Evolutionary conservation across 176 grass and related monocot species (phyloP), one percentile per base, ranked within the genome.

Genomic region (Aegilops umbellulata): DNA sequence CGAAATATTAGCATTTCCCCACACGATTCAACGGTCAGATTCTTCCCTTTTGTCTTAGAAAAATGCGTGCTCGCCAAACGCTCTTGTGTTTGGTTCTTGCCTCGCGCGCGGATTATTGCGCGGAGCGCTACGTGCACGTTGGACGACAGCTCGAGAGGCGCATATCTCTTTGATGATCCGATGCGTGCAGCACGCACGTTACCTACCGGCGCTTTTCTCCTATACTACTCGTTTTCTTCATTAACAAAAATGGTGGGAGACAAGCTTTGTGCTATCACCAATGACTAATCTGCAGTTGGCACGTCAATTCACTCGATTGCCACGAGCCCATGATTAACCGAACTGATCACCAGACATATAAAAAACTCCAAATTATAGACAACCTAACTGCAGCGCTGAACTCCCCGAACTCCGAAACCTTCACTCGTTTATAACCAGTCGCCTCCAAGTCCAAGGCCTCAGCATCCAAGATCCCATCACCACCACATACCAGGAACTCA

Each of bases 241-340:
- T 17, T 12, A 46, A 14, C 42, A 46, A 14, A 46, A 13, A 46
- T 4, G 3, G 42, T 46, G 42, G 42, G 42, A 6, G 15, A 17
- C 15, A 51, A 51, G 15, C 5, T 51, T 16, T 49, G 16, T 6
- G 5, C 47, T 51, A 17, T 32, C 10, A 35, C 34, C 20, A 20
- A 73, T 58, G 16, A 36, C 9, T 69, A 36, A 57, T 57, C 53
- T 69, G 9, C 26, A 42, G 67, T 35, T 63, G 22, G 78, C 58
- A 82, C 20, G 51, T 83, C 51, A 36, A 88, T 44, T 83, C 47
- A 66, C 67, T 83, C 12, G 34, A 82, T 69, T 39, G 19, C 63
- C 44, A 77, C 46, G 19, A 14, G 22, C 61, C 62, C 60, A 82
- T 60, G 11, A 87, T 74, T 22, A 15, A 41, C 36, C 22, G 4